A percentile compares a stretch with the other conserved stretches of the same genome.
Conservation (phyloP, 768 basidiomycete genomes). For the Coprinopsis marcescibilis region DNA sequence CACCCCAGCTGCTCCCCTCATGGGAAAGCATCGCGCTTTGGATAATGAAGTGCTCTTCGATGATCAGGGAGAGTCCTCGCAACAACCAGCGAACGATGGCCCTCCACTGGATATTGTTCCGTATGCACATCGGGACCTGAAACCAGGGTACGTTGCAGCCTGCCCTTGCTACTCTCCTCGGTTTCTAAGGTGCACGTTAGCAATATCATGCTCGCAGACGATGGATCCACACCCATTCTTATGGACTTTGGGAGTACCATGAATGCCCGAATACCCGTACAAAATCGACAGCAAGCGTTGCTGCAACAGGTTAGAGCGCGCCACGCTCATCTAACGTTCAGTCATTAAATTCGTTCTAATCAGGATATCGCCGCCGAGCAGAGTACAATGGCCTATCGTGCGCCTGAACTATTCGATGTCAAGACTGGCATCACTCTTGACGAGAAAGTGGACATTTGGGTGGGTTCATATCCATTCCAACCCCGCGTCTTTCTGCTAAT, state of each 20-base stretch:
- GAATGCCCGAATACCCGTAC: slow-evolving; percentile 78
- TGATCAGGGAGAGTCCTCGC: slow-evolving; percentile 65
- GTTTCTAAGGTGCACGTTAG: slow-evolving; percentile 36
- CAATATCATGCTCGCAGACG: slow-evolving; percentile 96
- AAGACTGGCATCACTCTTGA: slow-evolving; percentile 84
- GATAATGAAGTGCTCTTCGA: slow-evolving; percentile 69
- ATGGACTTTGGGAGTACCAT: slow-evolving; percentile 97
- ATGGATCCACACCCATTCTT: slow-evolving; percentile 78
- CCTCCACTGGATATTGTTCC: slow-evolving; percentile 62
- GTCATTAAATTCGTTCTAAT: neutral
- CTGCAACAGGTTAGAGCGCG: slow-evolving; percentile 65
- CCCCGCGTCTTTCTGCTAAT: no score
- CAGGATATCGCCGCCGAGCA: slow-evolving; percentile 94
- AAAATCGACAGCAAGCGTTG: slow-evolving; percentile 81
- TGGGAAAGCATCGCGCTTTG: slow-evolving; percentile 46
- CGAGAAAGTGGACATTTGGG: slow-evolving; percentile 97
- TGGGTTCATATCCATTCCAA: slow-evolving; percentile 30
- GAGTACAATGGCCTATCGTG: slow-evolving; percentile 97
- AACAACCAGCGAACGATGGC: slow-evolving; percentile 34
- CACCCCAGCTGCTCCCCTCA: slow-evolving; percentile 46
- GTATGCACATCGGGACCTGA: slow-evolving; percentile 95
- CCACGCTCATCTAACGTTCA: neutral
- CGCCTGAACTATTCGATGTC: slow-evolving; percentile 96
- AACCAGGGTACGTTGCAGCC: slow-evolving; percentile 70
- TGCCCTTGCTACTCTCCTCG: neutral